Conservation (phyloP, 495 filamentous ascomycete genomes). For the Staphylotrichum longicolle region DNA sequence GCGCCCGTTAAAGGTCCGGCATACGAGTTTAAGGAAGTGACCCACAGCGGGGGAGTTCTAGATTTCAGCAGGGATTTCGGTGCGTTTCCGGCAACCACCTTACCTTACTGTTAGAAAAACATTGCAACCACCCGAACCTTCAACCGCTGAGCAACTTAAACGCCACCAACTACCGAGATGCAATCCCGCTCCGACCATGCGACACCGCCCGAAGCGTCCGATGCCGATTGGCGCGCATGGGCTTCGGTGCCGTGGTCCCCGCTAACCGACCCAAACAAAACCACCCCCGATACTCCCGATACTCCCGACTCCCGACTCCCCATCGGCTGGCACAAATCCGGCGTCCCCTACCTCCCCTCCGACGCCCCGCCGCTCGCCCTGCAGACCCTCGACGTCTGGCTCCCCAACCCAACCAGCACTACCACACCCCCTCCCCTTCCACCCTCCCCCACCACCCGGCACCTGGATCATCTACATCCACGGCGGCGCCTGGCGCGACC, state of each 20-base stretch:
- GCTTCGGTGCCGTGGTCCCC: constrained; percentile 23
- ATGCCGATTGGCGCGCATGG: constrained; percentile 17
- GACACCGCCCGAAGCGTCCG: background rate
- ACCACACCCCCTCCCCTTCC: background rate
- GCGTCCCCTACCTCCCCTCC: constrained; percentile 16
- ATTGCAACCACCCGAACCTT: too few relatives aligned
- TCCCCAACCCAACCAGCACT: constrained; percentile 8
- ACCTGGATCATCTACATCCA: constrained; percentile 65
- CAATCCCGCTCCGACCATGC: background rate
- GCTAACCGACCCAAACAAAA: background rate
- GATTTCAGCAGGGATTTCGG: too few relatives aligned
- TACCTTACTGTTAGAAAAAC: too few relatives aligned
- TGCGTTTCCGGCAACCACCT: too few relatives aligned
- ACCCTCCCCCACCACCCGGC: constrained; percentile 13
- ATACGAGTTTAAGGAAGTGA: too few relatives aligned
- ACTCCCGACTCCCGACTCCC: background rate
- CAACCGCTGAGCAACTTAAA: too few relatives aligned
- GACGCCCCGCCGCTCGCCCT: background rate
- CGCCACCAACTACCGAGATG: background rate
- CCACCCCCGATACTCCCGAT: background rate
- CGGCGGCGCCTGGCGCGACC: constrained; percentile 88
- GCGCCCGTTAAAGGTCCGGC: too few relatives aligned
- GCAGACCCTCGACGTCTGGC: constrained; percentile 32
- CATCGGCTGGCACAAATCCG: constrained; percentile 27
- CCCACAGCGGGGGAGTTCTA: too few relatives aligned